A percentile compares a stretch with the other conserved stretches of the same genome.
Conservation (phyloP, 441 rosid species). For the Adansonia gregorii region DNA sequence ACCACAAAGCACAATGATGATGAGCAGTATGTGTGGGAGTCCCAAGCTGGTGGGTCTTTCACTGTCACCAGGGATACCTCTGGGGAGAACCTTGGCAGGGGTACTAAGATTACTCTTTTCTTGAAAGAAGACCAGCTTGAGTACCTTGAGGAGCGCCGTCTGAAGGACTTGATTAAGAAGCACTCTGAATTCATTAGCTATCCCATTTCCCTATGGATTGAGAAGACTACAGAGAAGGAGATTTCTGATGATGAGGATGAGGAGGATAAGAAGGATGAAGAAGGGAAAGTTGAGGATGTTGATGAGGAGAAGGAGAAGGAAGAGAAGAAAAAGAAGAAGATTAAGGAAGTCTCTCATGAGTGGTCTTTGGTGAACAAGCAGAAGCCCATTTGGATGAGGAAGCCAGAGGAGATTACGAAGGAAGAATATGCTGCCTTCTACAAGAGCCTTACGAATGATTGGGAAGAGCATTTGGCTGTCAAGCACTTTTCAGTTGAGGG, state of each 20-base stretch:
- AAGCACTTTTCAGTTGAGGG: slow-evolving; percentile 79
- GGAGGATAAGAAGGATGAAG: slow-evolving; percentile 76
- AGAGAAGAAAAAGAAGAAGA: slow-evolving; percentile 78
- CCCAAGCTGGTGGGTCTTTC: slow-evolving; percentile 76
- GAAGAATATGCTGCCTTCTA: slow-evolving; percentile 78
- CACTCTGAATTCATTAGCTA: slow-evolving; percentile 76
- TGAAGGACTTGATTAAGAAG: slow-evolving; percentile 71
- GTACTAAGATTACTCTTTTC: slow-evolving; percentile 61
- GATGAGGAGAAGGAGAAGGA: slow-evolving; percentile 75
- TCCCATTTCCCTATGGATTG: slow-evolving; percentile 68
- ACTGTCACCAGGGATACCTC: slow-evolving; percentile 62
- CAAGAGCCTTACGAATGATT: slow-evolving; percentile 76
- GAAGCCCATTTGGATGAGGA: slow-evolving; percentile 83
- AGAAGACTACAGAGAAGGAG: slow-evolving; percentile 77
- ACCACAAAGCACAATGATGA: slow-evolving; percentile 72
- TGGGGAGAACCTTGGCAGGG: slow-evolving; percentile 67
- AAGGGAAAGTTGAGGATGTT: slow-evolving; percentile 72
- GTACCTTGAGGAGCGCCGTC: slow-evolving; percentile 69
- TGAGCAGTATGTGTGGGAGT: slow-evolving; percentile 71
- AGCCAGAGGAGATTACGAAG: slow-evolving; percentile 66
- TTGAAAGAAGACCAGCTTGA: slow-evolving; percentile 79
- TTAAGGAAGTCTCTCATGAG: slow-evolving; percentile 71
- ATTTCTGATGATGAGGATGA: slow-evolving; percentile 74
- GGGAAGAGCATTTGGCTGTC: slow-evolving; percentile 77
- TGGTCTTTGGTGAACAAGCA: slow-evolving; percentile 75